A percentile compares a stretch with the other conserved stretches of the same genome.
Evolutionary conservation across 352 stramenopile genomes (phyloP).

Genomic region (Aphanomyces stellatus): DNA sequence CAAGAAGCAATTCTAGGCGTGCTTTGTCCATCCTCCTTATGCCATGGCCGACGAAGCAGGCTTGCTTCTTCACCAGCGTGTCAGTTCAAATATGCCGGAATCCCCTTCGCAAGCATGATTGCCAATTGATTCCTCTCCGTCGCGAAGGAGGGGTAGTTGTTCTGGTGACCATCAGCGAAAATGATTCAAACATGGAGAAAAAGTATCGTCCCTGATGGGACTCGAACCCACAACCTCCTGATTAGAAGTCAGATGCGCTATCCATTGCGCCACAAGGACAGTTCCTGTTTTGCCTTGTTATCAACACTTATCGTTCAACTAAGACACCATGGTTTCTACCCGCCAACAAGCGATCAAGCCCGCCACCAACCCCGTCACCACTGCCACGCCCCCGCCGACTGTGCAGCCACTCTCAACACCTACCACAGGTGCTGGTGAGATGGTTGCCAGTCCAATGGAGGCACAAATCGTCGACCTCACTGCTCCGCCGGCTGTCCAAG

Average conservation of each 20-base stretch:
- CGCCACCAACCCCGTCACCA: too few relatives aligned
- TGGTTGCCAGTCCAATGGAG: too few relatives aligned
- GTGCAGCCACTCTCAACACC: too few relatives aligned
- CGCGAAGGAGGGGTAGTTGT: too few relatives aligned
- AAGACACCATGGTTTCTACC: neutral
- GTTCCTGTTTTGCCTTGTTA: neutral
- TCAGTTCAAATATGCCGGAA: neutral
- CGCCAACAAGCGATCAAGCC: neutral
- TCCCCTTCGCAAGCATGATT: neutral
- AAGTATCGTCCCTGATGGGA: slow-evolving; percentile 11
- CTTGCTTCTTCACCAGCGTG: slow-evolving; percentile 3
- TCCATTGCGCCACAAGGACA: slow-evolving; percentile 19
- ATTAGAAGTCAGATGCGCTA: slow-evolving; percentile 23
- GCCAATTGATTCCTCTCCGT: neutral
- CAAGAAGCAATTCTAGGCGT: slow-evolving; percentile 57
- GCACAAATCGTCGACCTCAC: too few relatives aligned
- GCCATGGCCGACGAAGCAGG: slow-evolving; percentile 15
- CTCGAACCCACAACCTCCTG: slow-evolving; percentile 21
- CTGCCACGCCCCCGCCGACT: too few relatives aligned
- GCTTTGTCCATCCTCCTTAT: slow-evolving; percentile 31
- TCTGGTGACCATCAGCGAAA: too few relatives aligned
- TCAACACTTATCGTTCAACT: neutral
- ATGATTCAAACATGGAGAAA: too few relatives aligned
- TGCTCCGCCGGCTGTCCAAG: too few relatives aligned
- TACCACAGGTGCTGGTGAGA: too few relatives aligned